These are phyloP conservation scores for Nicotiana tomentosiformis DNA, from an alignment of 257 asterid species.

Conservation along the genomic window DNA sequence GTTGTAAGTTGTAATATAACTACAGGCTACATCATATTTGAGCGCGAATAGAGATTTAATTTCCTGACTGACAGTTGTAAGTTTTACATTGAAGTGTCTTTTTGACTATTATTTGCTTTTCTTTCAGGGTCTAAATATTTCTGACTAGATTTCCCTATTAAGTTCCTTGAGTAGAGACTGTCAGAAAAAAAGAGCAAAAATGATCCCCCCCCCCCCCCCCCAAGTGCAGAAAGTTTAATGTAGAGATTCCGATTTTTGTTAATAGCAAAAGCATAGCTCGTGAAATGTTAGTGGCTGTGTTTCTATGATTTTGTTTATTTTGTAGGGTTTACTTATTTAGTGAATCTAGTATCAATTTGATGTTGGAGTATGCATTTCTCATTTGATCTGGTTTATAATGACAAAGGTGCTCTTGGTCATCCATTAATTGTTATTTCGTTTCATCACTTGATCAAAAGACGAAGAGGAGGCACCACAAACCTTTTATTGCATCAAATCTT, in stretches of 20 bases:
- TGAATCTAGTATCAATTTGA: background rate
- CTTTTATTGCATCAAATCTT: background rate
- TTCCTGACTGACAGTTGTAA: background rate
- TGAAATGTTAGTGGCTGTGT: background rate
- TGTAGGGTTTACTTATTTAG: background rate
- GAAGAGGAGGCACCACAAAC: background rate
- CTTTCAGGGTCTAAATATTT: background rate
- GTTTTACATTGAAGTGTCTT: background rate
- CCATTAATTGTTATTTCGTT: background rate
- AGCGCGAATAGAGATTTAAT: background rate
- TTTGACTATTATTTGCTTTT: background rate
- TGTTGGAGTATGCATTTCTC: background rate
- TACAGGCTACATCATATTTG: background rate
- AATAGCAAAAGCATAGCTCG: background rate
- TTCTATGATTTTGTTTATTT: background rate
- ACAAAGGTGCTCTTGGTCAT: background rate
- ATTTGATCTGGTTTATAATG: background rate
- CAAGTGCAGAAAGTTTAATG: background rate
- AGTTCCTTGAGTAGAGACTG: background rate
- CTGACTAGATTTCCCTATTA: background rate
- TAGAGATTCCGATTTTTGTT: background rate
- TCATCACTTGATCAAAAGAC: background rate
- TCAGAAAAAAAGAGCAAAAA: too few relatives aligned
- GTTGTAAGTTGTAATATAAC: background rate
- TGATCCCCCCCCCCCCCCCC: too few relatives aligned